Conservation (phyloP, 2,329 filamentous ascomycete species). For the Parastagonospora avenae region DNA sequence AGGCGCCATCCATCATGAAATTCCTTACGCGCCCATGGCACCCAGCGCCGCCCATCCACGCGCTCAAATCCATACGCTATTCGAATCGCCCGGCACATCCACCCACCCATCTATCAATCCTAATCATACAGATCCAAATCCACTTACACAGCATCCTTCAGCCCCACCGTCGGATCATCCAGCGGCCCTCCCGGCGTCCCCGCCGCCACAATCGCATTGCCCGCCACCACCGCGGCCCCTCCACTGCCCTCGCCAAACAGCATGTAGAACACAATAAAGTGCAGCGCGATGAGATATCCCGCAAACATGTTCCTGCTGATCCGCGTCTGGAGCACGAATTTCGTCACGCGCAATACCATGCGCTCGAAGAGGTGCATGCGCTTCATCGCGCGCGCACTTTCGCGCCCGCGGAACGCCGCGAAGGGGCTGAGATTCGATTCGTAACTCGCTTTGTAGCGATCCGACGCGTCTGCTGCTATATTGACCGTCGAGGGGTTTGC, state of each 20-base stretch:
- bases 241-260: slow-evolving; percentile 83
- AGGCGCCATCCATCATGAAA: too few relatives aligned
- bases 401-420: slow-evolving; percentile 91
- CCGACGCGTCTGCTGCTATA: slow-evolving; percentile 53
- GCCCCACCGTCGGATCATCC: neutral
- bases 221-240: slow-evolving; percentile 27
- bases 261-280: slow-evolving; percentile 84
- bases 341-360: slow-evolving; percentile 85
- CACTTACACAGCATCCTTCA: neutral
- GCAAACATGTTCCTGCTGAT: slow-evolving; percentile 94
- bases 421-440: slow-evolving; percentile 96
- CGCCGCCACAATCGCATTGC: neutral
- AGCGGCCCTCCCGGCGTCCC: neutral
- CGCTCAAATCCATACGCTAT: too few relatives aligned
- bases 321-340: slow-evolving; percentile 87
- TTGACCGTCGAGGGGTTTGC: slow-evolving; percentile 77
- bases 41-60: too few relatives aligned
- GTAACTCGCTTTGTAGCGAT: slow-evolving; percentile 89
- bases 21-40: too few relatives aligned
- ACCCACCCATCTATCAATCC: too few relatives aligned
- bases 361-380: slow-evolving; percentile 92
- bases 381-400: slow-evolving; percentile 87
- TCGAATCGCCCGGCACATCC: too few relatives aligned
- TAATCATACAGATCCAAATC: neutral
- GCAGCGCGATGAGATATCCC: slow-evolving; percentile 84